Base-by-base conservation (phyloP, 805 yeast species). In the Kluyveromyces siamensis region DNA sequence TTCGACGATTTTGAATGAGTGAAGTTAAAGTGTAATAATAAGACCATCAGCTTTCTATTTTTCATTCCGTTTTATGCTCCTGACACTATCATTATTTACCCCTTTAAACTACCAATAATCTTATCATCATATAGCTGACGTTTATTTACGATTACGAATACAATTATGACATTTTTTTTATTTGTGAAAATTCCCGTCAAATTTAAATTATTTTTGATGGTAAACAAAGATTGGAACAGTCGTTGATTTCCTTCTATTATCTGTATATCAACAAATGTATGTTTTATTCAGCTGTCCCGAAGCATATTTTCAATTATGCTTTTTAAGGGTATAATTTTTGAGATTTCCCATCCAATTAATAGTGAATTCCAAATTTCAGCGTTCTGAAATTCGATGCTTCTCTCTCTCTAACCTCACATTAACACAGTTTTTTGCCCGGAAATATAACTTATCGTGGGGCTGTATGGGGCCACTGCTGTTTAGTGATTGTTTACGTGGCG, bases 331-430 rank as follows among this genome's bases (percentile, higher is more conserved):
- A 6, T 3, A 6, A 21, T 4, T 21, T 21, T 3, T 21, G 25
- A 21, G 25, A 21, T 21, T 30, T 30, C 35, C 7, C 35, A 5
- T 8, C 2, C 7, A 4, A 30, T 30, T 7, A 30, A 30, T 30
- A 30, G 35, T 30, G 14, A 30, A 30, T 30, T 30, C 35, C 14
- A 30, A 11, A 13, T 30, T 11, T 30, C 35, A 30, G 7, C 14
- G 11, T 13, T 30, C 35, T 13, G 14, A 30, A 30, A 30, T 4
- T 30, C 35, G 35, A 11, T 17, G 38, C n/a, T 33, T 30, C 27
- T 43, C 45, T 43, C 45, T 33, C 18, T 43, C 45, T 6, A 43
- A 38, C 16, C 45, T 43, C 10, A 27, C 17, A n/a, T 10, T 33
- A 27, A 43, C 45, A 27, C 45, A 43, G 19, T 18, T 43, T 19